Evolutionary conservation across 306 rosid genomes (phyloP).

Genomic region (Morella rubra): DNA sequence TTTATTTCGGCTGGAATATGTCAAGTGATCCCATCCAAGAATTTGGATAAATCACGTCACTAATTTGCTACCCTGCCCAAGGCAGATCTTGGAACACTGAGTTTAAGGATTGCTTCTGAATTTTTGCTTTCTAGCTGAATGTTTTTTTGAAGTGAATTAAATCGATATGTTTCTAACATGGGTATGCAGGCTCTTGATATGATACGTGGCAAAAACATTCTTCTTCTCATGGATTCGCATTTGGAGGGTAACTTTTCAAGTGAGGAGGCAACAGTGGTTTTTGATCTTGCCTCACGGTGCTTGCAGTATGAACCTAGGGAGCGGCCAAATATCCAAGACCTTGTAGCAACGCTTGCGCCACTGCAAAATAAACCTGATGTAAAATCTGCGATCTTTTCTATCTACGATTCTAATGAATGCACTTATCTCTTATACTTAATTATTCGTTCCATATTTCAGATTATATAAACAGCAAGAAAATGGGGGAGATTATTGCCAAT

Average conservation of each 20-base stretch:
- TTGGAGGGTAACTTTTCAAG: constrained; percentile 78
- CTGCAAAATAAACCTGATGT: constrained; percentile 68
- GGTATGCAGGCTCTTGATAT: constrained; percentile 69
- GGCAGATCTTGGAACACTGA: neutral
- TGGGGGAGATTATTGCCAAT: neutral
- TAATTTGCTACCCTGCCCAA: neutral
- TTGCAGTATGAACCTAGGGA: constrained; percentile 78
- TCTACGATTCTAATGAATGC: constrained; percentile 1
- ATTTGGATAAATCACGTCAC: neutral
- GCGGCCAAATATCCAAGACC: constrained; percentile 63
- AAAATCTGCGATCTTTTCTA: constrained; percentile 14
- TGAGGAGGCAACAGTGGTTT: constrained; percentile 75
- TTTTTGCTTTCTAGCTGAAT: neutral
- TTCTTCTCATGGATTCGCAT: constrained; percentile 79
- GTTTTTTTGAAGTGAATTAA: neutral
- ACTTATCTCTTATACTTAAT: neutral
- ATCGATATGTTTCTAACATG: neutral
- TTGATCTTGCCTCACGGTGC: constrained; percentile 71
- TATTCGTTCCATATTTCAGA: neutral
- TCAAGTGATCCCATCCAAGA: neutral
- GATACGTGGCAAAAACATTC: constrained; percentile 73
- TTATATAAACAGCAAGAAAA: neutral
- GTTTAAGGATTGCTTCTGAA: neutral
- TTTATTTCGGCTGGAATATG: too few relatives aligned
- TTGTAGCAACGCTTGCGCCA: constrained; percentile 54